Evolutionary conservation across 2,329 filamentous ascomycete species (phyloP), one percentile per base, ranked within the genome.

Genomic region (Tricladium varicosporioides): DNA sequence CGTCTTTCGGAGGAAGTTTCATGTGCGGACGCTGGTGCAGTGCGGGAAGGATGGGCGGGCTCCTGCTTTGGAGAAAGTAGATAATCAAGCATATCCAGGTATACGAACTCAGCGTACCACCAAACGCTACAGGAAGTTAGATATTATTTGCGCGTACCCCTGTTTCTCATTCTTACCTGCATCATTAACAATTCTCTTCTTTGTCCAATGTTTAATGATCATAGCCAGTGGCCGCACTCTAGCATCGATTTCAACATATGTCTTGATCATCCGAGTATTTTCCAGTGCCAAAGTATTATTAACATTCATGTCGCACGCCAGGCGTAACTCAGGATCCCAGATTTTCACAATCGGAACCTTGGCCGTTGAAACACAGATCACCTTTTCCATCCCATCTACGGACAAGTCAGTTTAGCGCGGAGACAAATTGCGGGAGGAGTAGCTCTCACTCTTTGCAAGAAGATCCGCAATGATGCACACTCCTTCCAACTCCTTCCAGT

Each of bases 1-100:
- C 90, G 59, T 89, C 84, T 40, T 83, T 75, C 16, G 81, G 79
- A 9, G 82, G 75, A 53, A 82, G 76, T 65, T 84, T 84, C 63
- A 86, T 78, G 64, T 87, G 81, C 4, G 83, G 79, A 18, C 84
- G 80, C 68, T 92, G 87, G 70, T 97, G 94, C 33, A 99, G 79
- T 14, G 89, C 85, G 3, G 94, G 94, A 18, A 99, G 75, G 54
- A 99, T 84, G 0, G 93, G 89, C 14, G 91, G 89, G 58, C 88
- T 81, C 66, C 92, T 86, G 51, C 91, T 88, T 74, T 99, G 94
- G 22, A 99, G 81, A 69, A 97, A 99, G 65, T 92, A 95, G 70
- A 99, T 88, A 64, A 97, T 96, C 80, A 99, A 85, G 74, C 94
- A 99, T 71, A 97, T 97, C 94, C 94, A 99, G 18, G 94, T 97